These are phyloP conservation scores for Phytophthora pisi DNA, from an alignment of 352 stramenopile species.

Conservation along the genomic window DNA sequence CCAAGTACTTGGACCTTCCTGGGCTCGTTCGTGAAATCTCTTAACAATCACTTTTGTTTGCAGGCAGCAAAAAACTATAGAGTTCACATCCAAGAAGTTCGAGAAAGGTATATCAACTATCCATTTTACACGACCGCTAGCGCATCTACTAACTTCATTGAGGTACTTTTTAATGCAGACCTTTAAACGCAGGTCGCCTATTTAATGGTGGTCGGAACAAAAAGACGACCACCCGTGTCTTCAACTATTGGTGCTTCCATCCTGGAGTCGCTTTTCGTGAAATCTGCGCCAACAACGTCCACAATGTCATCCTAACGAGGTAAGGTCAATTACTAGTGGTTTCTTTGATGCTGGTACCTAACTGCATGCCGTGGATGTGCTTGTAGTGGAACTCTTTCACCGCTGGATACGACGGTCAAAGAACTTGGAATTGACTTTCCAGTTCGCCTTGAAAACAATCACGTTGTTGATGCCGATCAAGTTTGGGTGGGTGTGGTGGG, in stretches of 20 bases:
- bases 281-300: slow-evolving; percentile 91
- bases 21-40: not conserved
- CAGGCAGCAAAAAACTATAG: slow-evolving; percentile 81
- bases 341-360: not conserved
- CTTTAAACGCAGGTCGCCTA: slow-evolving; percentile 43
- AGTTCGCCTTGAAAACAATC: slow-evolving; percentile 96
- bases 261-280: slow-evolving; percentile 96
- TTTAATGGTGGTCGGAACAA: slow-evolving; percentile 62
- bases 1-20: not conserved
- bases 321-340: slow-evolving; percentile 22
- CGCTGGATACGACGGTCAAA: slow-evolving; percentile 95
- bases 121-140: slow-evolving; percentile 12
- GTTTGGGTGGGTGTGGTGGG: slow-evolving; percentile 92
- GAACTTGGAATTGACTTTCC: slow-evolving; percentile 97
- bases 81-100: slow-evolving; percentile 90
- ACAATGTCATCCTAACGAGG: slow-evolving; percentile 90
- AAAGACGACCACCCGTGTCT: slow-evolving; percentile 78
- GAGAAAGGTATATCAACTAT: slow-evolving; percentile 63
- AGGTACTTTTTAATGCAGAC: slow-evolving; percentile 22
- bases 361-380: slow-evolving; percentile 2
- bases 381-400: slow-evolving; percentile 96
- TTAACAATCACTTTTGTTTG: slow-evolving; percentile 13
- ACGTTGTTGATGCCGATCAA: slow-evolving; percentile 95
- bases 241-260: slow-evolving; percentile 99
- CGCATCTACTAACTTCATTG: not conserved